These are phyloP conservation scores for Xanthoparmelia taractica DNA, from an alignment of 495 filamentous ascomycete species.

Conservation along the genomic window DNA sequence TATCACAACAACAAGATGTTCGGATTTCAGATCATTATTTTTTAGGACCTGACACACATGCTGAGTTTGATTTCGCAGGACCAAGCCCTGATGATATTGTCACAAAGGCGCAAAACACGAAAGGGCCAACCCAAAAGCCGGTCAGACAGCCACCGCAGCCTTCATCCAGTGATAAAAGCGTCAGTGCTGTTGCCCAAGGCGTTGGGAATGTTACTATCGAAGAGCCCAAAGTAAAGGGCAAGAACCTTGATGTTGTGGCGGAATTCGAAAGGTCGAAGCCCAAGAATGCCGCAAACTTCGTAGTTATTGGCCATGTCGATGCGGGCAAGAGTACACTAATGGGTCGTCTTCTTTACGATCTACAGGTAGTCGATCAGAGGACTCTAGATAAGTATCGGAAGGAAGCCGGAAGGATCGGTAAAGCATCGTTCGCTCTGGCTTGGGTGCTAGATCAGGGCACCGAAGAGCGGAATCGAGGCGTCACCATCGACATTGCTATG, in stretches of 20 bases:
- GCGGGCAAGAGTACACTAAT: constrained; percentile 96
- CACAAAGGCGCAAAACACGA: constrained; percentile 70
- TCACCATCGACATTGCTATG: constrained; percentile 96
- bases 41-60: constrained; percentile 40
- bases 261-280: constrained; percentile 67
- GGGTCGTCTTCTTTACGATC: constrained; percentile 86
- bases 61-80: constrained; percentile 63
- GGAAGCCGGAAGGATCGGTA: constrained; percentile 86
- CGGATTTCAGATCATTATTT: constrained; percentile 33
- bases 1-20: constrained; percentile 32
- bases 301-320: constrained; percentile 98
- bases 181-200: constrained; percentile 33
- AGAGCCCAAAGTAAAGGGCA: constrained; percentile 66
- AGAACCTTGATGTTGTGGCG: constrained; percentile 75
- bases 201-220: constrained; percentile 59
- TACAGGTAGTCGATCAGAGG: constrained; percentile 76
- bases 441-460: constrained; percentile 90
- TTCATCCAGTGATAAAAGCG: constrained; percentile 35
- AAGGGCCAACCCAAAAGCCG: constrained; percentile 56
- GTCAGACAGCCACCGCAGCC: constrained; percentile 39
- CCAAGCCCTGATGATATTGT: constrained; percentile 95
- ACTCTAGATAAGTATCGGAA: constrained; percentile 80
- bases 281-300: constrained; percentile 86
- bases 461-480: constrained; percentile 79
- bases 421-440: constrained; percentile 89